Conservation (phyloP, 495 filamentous ascomycete species). For the Endocarpon pusillum region DNA sequence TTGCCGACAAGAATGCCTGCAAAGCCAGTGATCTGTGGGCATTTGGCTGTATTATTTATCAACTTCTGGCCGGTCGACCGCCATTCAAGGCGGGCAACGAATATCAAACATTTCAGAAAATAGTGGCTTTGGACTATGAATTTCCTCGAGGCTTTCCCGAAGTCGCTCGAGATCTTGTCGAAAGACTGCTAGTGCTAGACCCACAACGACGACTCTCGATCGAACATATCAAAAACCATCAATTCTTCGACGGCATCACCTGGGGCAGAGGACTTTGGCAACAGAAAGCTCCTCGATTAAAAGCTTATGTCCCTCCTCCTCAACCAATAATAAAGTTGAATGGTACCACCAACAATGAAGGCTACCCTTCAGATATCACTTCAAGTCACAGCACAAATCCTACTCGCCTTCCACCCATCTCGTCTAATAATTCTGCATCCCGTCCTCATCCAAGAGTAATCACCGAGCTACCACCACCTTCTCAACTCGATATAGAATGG, state of each 20-base stretch:
- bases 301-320: constrained; percentile 65
- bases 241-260: constrained; percentile 82
- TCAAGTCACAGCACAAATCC: constrained; percentile 33
- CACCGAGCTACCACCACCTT: constrained; percentile 88
- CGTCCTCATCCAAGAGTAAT: constrained; percentile 65
- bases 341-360: constrained; percentile 28
- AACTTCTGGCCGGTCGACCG: constrained; percentile 79
- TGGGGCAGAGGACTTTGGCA: constrained; percentile 84
- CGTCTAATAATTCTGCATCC: constrained; percentile 21
- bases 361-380: constrained; percentile 22
- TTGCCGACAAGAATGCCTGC: constrained; percentile 91
- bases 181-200: constrained; percentile 81
- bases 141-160: constrained; percentile 83
- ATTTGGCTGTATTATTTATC: constrained; percentile 98
- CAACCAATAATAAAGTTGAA: constrained; percentile 76
- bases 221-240: constrained; percentile 92
- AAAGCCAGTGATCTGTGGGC: constrained; percentile 98
- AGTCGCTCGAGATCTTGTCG: constrained; percentile 79
- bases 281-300: constrained; percentile 75
- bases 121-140: constrained; percentile 81
- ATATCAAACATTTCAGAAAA: constrained; percentile 97
- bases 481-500: constrained; percentile 97
- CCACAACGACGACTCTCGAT: constrained; percentile 76
- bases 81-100: constrained; percentile 98
- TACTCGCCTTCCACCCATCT: constrained; percentile 27